A percentile compares a stretch with the other conserved stretches of the same genome.
These are phyloP conservation scores for Flaveria linearis DNA, from an alignment of 129 eudicot genomes.

Conservation along the genomic window DNA sequence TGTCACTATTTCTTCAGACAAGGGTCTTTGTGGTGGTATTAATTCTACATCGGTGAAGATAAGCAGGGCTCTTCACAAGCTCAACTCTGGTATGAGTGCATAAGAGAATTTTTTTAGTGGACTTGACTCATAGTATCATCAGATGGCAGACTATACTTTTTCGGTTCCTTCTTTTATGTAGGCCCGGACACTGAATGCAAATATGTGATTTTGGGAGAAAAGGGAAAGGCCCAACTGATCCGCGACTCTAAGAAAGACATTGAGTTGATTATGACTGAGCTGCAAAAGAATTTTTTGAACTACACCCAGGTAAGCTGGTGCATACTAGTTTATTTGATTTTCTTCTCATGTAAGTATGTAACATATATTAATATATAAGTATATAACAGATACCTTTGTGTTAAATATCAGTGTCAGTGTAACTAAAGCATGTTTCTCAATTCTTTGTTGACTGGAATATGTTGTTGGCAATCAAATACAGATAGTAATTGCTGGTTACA, in stretches of 20 bases:
- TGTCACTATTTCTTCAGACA: slow-evolving; percentile 85
- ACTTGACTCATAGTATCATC: background rate
- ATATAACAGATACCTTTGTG: background rate
- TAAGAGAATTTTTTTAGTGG: background rate
- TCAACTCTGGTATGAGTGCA: slow-evolving; percentile 62
- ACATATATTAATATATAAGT: background rate
- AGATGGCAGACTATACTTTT: background rate
- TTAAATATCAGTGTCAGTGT: background rate
- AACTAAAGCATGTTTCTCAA: background rate
- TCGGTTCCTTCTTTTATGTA: slow-evolving; percentile 15
- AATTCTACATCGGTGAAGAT: slow-evolving; percentile 89
- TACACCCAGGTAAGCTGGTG: slow-evolving; percentile 77
- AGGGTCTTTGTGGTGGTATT: slow-evolving; percentile 99
- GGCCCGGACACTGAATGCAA: slow-evolving; percentile 84
- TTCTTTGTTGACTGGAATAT: background rate
- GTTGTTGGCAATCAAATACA: background rate
- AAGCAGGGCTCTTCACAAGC: slow-evolving; percentile 79
- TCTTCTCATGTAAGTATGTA: background rate
- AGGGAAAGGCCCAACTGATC: slow-evolving; percentile 88
- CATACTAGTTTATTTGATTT: background rate
- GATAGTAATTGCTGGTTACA: background rate
- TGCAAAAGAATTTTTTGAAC: slow-evolving; percentile 89
- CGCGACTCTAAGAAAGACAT: slow-evolving; percentile 91
- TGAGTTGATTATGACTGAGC: slow-evolving; percentile 62
- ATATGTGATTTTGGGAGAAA: slow-evolving; percentile 89